phyloP scores from a whole-genome alignment of 176 grass and related monocot species.

The Eremochloa ophiuroides region DNA sequence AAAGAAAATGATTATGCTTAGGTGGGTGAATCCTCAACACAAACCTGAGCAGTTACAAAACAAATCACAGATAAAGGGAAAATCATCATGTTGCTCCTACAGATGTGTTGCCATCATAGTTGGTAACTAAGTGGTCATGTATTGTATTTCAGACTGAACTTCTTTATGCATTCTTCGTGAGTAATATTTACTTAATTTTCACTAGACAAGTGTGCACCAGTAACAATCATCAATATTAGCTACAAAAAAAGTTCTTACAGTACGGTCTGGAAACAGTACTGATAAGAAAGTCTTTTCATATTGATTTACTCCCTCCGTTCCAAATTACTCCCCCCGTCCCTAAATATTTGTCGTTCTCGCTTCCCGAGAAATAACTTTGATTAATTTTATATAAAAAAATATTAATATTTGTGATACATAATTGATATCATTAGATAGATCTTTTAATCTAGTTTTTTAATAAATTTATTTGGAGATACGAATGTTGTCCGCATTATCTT shows the following conservation, averaged over 20 bases:
- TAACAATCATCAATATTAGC: not conserved
- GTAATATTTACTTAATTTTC: not conserved
- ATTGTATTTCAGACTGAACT: not conserved
- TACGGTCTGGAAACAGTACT: constrained; percentile 6
- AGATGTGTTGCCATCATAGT: not conserved
- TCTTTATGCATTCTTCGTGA: not conserved
- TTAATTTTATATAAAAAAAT: no score
- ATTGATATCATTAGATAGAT: no score
- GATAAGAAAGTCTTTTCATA: not conserved
- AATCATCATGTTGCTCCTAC: not conserved
- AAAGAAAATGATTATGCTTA: not conserved
- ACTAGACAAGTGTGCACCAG: not conserved
- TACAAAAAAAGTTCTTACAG: constrained; percentile 2
- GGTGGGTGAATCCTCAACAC: not conserved
- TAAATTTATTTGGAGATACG: no score
- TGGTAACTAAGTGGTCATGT: not conserved
- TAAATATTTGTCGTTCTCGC: no score
- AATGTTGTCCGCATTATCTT: no score
- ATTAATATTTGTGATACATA: no score
- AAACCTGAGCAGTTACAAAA: not conserved
- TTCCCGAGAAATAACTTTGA: no score
- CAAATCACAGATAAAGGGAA: not conserved
- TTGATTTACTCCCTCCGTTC: no score
- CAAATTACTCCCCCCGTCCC: no score
- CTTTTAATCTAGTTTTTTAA: no score